Base-by-base conservation (phyloP, 306 rosid genomes). In the Prunus mongolica region DNA sequence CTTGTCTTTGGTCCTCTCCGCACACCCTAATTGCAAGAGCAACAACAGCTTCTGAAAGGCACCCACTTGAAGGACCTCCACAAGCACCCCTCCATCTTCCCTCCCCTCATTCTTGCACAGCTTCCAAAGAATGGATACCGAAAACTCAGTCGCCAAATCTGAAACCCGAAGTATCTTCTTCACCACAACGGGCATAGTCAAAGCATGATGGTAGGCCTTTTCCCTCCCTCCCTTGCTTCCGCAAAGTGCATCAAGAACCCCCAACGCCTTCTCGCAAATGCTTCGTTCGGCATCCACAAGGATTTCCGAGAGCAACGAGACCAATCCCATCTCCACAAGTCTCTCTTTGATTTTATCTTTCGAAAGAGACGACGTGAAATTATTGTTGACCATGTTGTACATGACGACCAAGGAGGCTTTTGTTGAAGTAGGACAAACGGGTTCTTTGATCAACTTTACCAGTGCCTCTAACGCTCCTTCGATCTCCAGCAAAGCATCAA, bases 11-110 rank as follows among this genome's bases (percentile, higher is more conserved):
- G 83, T 69, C 69, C 81, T 74, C 75, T 86, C 87, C 41, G 71
- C 72, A 57, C 89, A 86, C 2, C 87, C 87, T 46, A 86, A 83
- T 66, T 86, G 89, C 73, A 86, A 78, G 14, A 86, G 28, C 74
- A 86, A 7, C 85, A 86, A 67, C 2, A 86, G 83, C 83, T 86
- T 86, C 73, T 86, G 89, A 72, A 86, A 86, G 13, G 82, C 87
- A 2, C 89, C 89, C 44, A 80, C 81, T 80, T 74, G 82, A 50
- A 86, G 85, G 3, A 81, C 85, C 78, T 86, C 87, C 2, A 86
- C 72, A 2, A 60, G 45, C 22, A 67, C 73, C 11, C 62, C 69
- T 5, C 69, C 82, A 0, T 58, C 74, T 22, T 72, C 87, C 5
- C 78, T 64, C 0, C 7, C 20, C 13, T 45, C 79, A 16, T 70